Evolutionary conservation across 768 basidiomycete species (phyloP), one percentile per base, ranked within the genome.

Genomic region (Hortiboletus campestris): DNA sequence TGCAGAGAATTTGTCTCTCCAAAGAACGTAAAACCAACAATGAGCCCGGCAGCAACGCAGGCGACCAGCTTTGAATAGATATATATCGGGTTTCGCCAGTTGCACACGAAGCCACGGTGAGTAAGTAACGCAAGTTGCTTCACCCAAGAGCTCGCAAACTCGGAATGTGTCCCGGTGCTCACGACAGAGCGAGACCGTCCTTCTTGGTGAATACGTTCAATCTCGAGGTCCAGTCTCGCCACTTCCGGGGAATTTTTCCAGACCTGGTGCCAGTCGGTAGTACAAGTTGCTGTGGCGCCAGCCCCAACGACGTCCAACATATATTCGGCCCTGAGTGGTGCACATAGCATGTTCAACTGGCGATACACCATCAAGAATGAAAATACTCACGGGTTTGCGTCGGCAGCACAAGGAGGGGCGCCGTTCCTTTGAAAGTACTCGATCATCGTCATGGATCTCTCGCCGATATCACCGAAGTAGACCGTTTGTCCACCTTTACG

Each of bases 401-500:
- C 10, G 1, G 58, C 25, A 17, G 48, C 25, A 45, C 67, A 68
- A 13, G 9, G 39, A 42, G 53, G n/a, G 1, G 67, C 68, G 8
- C 64, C 66, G 25, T 66, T 58, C 32, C 50, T 54, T 38, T 68
- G 43, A 25, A 69, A 71, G 34, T 68, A 71, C 8, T 54, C 44
- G 31, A 66, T 58, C 51, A 68, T 39, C 2, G 50, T 58, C 36
- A 41, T 57, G 0, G 69, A 71, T 49, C 28, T 53, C 51, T 68
- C 57, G 1, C 68, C 67, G 4, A 69, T 58, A 31, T 72, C 71
- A 11, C 88, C 87, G 58, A 87, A 88, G 71, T 88, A 91, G 7
- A 86, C 86, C 4, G 78, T 85, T 61, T 87, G 72, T 44, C 83
- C 83, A n/a, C 83, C 82, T 22, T 74, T 71, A 22, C 77, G 75